A percentile compares a stretch with the other conserved stretches of the same genome.
phyloP scores from a whole-genome alignment of 345 rosid species.

The Populus nigra region DNA sequence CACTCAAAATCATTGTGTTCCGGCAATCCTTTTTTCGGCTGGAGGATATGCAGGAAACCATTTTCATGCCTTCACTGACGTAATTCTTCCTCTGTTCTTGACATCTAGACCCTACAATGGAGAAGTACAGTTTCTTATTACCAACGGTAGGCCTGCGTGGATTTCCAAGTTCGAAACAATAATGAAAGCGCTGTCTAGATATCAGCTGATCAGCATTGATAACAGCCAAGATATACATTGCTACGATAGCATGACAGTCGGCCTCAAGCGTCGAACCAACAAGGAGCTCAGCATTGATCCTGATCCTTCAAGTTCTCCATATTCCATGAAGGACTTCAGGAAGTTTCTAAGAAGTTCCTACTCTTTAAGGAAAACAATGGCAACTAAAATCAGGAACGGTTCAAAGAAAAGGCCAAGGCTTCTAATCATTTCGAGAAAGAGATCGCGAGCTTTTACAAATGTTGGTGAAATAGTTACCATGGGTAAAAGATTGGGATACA shows the following conservation, averaged over 20 bases:
- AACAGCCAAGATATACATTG: conserved; percentile 47
- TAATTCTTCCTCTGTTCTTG: conserved; percentile 60
- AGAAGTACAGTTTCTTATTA: conserved; percentile 62
- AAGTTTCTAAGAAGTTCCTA: conserved; percentile 52
- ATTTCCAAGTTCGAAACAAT: conserved; percentile 45
- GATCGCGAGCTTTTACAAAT: conserved; percentile 56
- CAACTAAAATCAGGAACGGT: conserved; percentile 17
- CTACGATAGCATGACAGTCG: conserved; percentile 50
- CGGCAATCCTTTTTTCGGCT: conserved; percentile 65
- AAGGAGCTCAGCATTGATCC: conserved; percentile 64
- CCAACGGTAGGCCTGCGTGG: conserved; percentile 46
- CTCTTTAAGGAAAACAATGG: conserved; percentile 36
- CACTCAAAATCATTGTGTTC: conserved; percentile 43
- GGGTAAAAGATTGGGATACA: conserved; percentile 48
- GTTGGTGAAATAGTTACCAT: conserved; percentile 35
- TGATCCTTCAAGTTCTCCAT: conserved; percentile 50
- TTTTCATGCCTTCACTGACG: conserved; percentile 75
- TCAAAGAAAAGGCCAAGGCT: conserved; percentile 45
- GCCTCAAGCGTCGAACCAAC: conserved; percentile 48
- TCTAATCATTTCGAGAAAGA: conserved; percentile 52
- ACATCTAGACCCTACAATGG: conserved; percentile 57
- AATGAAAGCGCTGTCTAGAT: conserved; percentile 45
- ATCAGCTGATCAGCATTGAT: conserved; percentile 56
- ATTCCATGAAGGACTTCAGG: conserved; percentile 61
- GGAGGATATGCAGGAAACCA: conserved; percentile 80